phyloP scores from a whole-genome alignment of 2,329 filamentous ascomycete species.

The Botrytis sinoallii region DNA sequence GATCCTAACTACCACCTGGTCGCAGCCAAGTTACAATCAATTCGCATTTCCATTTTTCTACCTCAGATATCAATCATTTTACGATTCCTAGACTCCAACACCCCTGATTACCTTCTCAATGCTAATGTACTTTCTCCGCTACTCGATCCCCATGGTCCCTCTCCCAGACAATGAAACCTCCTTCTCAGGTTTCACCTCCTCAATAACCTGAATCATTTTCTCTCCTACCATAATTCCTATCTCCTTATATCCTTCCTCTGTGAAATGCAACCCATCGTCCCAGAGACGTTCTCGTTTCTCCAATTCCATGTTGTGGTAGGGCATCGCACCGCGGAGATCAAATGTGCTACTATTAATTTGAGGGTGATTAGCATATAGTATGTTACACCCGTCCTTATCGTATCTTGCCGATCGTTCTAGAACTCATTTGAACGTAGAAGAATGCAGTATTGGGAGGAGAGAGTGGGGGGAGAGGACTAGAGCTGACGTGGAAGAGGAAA shows the following conservation, averaged over 20 bases:
- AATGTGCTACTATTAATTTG: conserved; percentile 46
- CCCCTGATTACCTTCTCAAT: no score
- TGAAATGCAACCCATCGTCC: conserved; percentile 62
- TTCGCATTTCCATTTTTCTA: background rate
- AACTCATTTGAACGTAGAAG: background rate
- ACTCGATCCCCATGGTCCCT: conserved; percentile 8
- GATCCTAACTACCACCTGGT: background rate
- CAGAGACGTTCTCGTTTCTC: conserved; percentile 50
- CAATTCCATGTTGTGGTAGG: conserved; percentile 50
- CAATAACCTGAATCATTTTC: conserved; percentile 49
- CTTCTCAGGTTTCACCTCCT: conserved; percentile 3
- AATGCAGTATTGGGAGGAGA: background rate
- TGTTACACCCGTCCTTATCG: background rate
- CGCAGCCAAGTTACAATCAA: background rate
- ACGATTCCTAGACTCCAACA: background rate
- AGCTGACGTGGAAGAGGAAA: background rate
- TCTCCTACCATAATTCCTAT: conserved; percentile 58
- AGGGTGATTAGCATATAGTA: background rate
- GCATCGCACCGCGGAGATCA: conserved; percentile 54
- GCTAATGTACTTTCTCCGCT: background rate
- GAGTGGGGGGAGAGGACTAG: background rate
- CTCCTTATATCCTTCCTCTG: conserved; percentile 56
- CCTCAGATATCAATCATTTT: background rate
- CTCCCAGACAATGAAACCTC: background rate
- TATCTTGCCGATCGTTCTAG: background rate